Percentiles rank a stretch among this genome's conserved stretches.
These are phyloP conservation scores for Teunomyces funiuensis DNA, from an alignment of 805 yeast genomes.

Conservation along the genomic window DNA sequence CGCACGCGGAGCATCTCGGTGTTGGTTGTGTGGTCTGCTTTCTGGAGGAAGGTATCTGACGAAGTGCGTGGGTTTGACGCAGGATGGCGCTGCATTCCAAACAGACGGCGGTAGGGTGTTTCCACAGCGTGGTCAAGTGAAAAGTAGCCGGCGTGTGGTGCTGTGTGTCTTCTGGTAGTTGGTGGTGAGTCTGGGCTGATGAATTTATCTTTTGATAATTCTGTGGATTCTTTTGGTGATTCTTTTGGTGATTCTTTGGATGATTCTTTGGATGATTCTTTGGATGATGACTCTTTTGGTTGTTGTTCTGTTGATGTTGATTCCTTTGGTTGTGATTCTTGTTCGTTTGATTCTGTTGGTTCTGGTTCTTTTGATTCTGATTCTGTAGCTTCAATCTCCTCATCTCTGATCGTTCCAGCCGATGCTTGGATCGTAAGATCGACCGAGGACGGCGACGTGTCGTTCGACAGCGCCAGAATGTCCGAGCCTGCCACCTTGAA, in stretches of 20 bases:
- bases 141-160: constrained; percentile 6
- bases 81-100: background rate
- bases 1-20: constrained; percentile 53
- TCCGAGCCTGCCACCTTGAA: constrained; percentile 26
- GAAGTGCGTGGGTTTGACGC: background rate
- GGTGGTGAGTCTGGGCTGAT: background rate
- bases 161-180: constrained; percentile 10
- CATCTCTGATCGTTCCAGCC: too few species aligned
- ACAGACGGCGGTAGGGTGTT: background rate
- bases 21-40: constrained; percentile 21
- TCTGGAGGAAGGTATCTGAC: constrained; percentile 15
- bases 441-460: constrained; percentile 25
- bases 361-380: background rate
- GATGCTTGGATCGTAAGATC: constrained; percentile 11
- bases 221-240: background rate
- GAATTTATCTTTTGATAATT: too few species aligned
- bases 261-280: background rate
- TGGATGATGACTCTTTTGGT: background rate
- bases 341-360: background rate
- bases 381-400: too few species aligned
- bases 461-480: constrained; percentile 23
- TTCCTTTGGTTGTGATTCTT: background rate
- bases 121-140: background rate
- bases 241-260: background rate
- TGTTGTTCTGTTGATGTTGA: background rate